Evolutionary conservation across 495 filamentous ascomycete species (phyloP), one percentile per base, ranked within the genome.

Genomic region (Trichoderma reesei): DNA sequence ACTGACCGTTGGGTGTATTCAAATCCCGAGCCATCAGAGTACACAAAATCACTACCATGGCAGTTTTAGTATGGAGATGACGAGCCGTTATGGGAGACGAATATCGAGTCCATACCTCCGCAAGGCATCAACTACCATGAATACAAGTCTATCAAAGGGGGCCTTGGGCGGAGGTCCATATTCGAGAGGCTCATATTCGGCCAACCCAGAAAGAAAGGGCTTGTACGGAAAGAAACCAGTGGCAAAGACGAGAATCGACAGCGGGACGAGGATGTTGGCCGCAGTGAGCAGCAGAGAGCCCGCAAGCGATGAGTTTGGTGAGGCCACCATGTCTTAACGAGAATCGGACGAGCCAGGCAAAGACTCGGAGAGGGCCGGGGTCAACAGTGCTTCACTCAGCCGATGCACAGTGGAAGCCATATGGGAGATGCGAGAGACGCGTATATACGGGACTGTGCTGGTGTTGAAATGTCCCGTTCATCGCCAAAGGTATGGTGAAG

Each of bases 141-240:
- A 96, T 60, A 99, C 80, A 61, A 98, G 79, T 68, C 87, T 92
- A 68, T 97, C 86, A 73, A 99, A 99, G 2, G 86, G 80, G 31
- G 88, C 81, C 51, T 82, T 76, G 37, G 81, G 82, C 48, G 77
- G 79, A 3, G 79, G 71, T 14, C 73, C 79, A 71, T 82, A 74
- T 9, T 74, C 75, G 39, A 66, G 33, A 16, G 76, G 67, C 64
- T 84, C 79, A 72, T 86, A 88, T 33, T 78, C 78, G 18, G 92
- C 92, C 51, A 92, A 77, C 31, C 94, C 94, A 16, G 91, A 84
- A 31, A 98, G 80, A 64, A 98, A 86, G 4, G 94, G 89, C 69
- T 98, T 99, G 75, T 97, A 96, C 16, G 94, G 94, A 71, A 99
- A 98, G 80, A 98, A 99, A 16, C 95, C 94, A 4, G 86, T 83